Conservation (phyloP, 768 basidiomycete genomes). For the Candolleomyces aberdarensis region DNA sequence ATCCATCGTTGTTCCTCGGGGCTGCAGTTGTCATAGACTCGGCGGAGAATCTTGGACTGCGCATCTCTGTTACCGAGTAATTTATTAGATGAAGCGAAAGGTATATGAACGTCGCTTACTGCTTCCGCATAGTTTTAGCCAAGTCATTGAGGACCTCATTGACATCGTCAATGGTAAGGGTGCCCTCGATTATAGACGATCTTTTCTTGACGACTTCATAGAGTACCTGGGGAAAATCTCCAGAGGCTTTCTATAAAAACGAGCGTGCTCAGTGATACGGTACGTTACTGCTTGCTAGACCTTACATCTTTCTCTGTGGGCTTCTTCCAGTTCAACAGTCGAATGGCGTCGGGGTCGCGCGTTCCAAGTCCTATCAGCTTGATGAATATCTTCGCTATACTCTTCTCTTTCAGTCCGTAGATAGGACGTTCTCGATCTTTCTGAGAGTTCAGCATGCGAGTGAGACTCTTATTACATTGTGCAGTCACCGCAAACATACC, state of each 20-base stretch:
- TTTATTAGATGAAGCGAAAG: neutral
- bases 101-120: slow-evolving; percentile 40
- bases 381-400: slow-evolving; percentile 90
- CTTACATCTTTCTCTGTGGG: slow-evolving; percentile 67
- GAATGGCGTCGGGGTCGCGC: slow-evolving; percentile 76
- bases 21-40: slow-evolving; percentile 75
- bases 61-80: slow-evolving; percentile 48
- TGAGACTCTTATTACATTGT: neutral
- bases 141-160: slow-evolving; percentile 82
- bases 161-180: slow-evolving; percentile 76
- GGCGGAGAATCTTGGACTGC: slow-evolving; percentile 72
- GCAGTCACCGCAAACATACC: slow-evolving; percentile 32
- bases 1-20: slow-evolving; percentile 94
- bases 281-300: slow-evolving; percentile 7
- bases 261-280: neutral
- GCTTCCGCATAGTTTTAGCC: slow-evolving; percentile 66
- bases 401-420: slow-evolving; percentile 94
- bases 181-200: slow-evolving; percentile 74
- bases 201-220: slow-evolving; percentile 84
- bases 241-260: slow-evolving; percentile 58
- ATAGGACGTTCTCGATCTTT: slow-evolving; percentile 92
- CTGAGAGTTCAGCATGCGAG: slow-evolving; percentile 35
- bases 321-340: slow-evolving; percentile 88
- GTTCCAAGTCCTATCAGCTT: slow-evolving; percentile 80
- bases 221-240: slow-evolving; percentile 85